Percentiles rank a stretch among this genome's conserved stretches.
Evolutionary conservation across 1,284 basidiomycete species (phyloP).

Genomic region (Ustilago trichophora): DNA sequence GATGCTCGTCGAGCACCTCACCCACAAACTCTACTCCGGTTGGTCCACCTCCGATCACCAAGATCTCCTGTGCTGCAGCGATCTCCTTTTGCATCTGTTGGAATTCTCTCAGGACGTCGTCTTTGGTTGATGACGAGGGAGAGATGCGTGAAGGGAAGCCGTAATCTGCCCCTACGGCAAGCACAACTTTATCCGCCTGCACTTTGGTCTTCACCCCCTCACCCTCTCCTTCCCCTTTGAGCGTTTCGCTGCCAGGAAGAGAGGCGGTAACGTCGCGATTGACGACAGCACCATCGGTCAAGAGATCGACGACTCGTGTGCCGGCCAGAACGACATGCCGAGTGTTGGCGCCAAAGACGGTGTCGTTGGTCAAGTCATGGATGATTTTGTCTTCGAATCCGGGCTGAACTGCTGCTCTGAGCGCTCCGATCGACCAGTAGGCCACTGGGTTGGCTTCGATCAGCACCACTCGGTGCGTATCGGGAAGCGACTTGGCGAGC

Average conservation of each 20-base stretch:
- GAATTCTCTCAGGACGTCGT: constrained; percentile 27
- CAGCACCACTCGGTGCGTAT: constrained; percentile 67
- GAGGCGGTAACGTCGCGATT: constrained; percentile 9
- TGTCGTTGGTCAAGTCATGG: constrained; percentile 14
- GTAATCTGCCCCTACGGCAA: constrained; percentile 41
- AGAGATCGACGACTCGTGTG: constrained; percentile 16
- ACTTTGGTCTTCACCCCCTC: constrained; percentile 11
- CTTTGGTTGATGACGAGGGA: constrained; percentile 2
- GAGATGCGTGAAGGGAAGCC: constrained; percentile 23
- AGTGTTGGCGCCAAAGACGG: constrained; percentile 18
- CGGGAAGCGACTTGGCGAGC: constrained; percentile 64
- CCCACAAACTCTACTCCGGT: constrained; percentile 70
- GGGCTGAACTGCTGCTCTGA: constrained; percentile 68
- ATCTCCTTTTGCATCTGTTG: constrained; percentile 31
- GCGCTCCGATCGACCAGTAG: constrained; percentile 66
- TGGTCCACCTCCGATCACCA: constrained; percentile 65
- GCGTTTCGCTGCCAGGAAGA: background rate
- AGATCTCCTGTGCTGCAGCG: constrained; percentile 26
- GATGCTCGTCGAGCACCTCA: constrained; percentile 38
- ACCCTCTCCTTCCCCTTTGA: background rate
- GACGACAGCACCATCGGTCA: constrained; percentile 18
- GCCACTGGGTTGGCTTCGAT: constrained; percentile 67
- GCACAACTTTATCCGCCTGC: constrained; percentile 17
- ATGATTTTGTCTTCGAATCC: constrained; percentile 55
- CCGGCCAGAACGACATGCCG: constrained; percentile 29